A percentile compares a stretch with the other conserved stretches of the same genome.
Evolutionary conservation across 371 early-diverging fungal genomes (phyloP).

Genomic region (Lichtheimia corymbifera): DNA sequence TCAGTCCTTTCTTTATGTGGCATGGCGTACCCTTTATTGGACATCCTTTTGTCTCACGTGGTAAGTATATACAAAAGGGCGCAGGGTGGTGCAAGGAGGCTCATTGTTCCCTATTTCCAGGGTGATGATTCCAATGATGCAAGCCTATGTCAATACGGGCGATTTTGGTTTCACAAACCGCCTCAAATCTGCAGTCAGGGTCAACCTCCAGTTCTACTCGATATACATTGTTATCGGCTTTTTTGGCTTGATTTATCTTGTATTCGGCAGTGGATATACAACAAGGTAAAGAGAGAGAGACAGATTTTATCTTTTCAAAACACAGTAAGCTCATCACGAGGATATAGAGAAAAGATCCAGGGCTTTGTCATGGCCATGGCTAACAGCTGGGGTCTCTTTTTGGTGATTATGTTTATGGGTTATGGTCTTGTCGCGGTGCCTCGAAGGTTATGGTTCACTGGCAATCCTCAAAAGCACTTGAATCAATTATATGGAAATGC

Average conservation of each 20-base stretch:
- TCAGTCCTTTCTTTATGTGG: slow-evolving; percentile 63
- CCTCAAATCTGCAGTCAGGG: slow-evolving; percentile 70
- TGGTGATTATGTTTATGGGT: slow-evolving; percentile 87
- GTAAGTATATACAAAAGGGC: slow-evolving; percentile 33
- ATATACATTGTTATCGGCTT: slow-evolving; percentile 54
- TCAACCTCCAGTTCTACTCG: slow-evolving; percentile 78
- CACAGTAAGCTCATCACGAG: background rate
- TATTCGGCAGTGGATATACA: slow-evolving; percentile 56
- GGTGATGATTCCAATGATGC: slow-evolving; percentile 83
- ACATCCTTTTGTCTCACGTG: slow-evolving; percentile 87
- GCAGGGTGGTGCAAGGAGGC: slow-evolving; percentile 2
- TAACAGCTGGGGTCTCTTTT: slow-evolving; percentile 91
- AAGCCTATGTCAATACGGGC: slow-evolving; percentile 84
- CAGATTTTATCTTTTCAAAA: background rate
- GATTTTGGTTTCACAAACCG: slow-evolving; percentile 70
- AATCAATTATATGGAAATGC: slow-evolving; percentile 70
- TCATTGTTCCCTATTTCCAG: slow-evolving; percentile 36
- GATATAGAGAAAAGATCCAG: slow-evolving; percentile 62
- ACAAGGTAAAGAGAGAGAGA: slow-evolving; percentile 26
- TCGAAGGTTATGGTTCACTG: slow-evolving; percentile 78
- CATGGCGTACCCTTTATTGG: slow-evolving; percentile 93
- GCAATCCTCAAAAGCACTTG: slow-evolving; percentile 62
- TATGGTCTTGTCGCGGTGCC: slow-evolving; percentile 92
- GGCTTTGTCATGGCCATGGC: slow-evolving; percentile 90
- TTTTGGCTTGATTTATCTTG: slow-evolving; percentile 74